Evolutionary conservation across 495 filamentous ascomycete species (phyloP), one percentile per base, ranked within the genome.

Genomic region (Penicillium arizonense): DNA sequence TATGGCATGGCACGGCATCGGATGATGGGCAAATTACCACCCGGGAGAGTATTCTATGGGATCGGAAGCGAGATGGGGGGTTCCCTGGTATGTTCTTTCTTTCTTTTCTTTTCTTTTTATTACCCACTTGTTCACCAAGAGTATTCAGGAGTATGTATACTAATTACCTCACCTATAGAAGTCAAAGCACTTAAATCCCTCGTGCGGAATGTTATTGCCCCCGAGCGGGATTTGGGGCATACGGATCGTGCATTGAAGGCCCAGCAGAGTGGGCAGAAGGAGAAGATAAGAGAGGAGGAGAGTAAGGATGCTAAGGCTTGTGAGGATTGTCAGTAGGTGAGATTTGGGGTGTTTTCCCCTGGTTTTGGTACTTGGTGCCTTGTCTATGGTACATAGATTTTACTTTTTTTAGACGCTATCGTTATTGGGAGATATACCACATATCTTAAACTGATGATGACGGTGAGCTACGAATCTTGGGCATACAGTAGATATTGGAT

Each of bases 171-270:
- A 18, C 18, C 5, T 50, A 10, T 43, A 87, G 89, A 95, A 68
- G 88, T 88, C 10, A 94, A 96, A 68, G 79, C 88, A 51, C 82
- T 97, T n/a, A 97, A 98, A 70, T 80, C 88, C 16, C 78, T 84
- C n/a, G 86, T 98, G 5, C 75, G 94, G 40, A 87, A 97, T 76
- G 76, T 89, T 34, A 85, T 97, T 55, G 82, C 91, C 47, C 94
- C 94, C 0, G 70, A 67, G 0, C 77, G 87, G 53, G 79, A 90
- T 65, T 69, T 97, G 51, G 94, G 94, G 1, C 94, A 98, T 77
- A 85, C 90, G 3, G 89, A 91, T 68, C 74, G 79, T 49, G 74
- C 73, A 0, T 61, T 75, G 59, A 72, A 61, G 56, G 64, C 65
- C 51, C 45, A 55, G 26, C 36, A 53, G 40, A 56, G 41, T 24